Conservation (phyloP, 768 basidiomycete genomes). For the Tephrocybe rancida region DNA sequence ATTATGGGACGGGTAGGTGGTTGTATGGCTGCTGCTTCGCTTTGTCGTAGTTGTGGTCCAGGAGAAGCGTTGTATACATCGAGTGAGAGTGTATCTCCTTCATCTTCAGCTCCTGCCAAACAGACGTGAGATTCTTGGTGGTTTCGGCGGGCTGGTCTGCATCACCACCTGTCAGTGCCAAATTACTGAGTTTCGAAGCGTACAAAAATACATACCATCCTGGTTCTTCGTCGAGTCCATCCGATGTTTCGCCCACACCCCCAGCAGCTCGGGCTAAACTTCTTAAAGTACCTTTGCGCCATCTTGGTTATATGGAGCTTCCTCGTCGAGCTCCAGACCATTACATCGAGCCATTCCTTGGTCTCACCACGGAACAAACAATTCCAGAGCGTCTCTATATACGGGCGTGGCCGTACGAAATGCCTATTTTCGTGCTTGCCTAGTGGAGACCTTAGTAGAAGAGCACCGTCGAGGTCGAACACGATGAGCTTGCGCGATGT, state of each 20-base stretch:
- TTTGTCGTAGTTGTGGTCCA: constrained; percentile 56
- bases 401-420: constrained; percentile 44
- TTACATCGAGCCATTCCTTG: constrained; percentile 68
- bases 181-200: too few relatives aligned
- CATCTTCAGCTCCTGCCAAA: constrained; percentile 53
- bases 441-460: background rate
- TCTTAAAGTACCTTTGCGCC: constrained; percentile 62
- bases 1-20: constrained; percentile 74
- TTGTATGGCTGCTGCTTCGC: constrained; percentile 74
- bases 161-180: too few relatives aligned
- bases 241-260: constrained; percentile 78
- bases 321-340: constrained; percentile 88
- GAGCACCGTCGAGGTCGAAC: background rate
- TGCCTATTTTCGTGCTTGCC: too few relatives aligned
- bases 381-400: constrained; percentile 55
- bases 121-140: constrained; percentile 68
- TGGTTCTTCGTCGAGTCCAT: constrained; percentile 57
- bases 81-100: constrained; percentile 37
- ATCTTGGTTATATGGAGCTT: constrained; percentile 75
- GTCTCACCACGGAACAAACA: constrained; percentile 65
- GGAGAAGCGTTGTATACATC: constrained; percentile 41
- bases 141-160: constrained; percentile 50
- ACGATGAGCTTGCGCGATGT: background rate
- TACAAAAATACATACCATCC: constrained; percentile 58
- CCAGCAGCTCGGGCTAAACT: constrained; percentile 44